Evolutionary conservation across 768 basidiomycete species (phyloP), one percentile per base, ranked within the genome.

Genomic region (Porpolomopsis calyptriformis): DNA sequence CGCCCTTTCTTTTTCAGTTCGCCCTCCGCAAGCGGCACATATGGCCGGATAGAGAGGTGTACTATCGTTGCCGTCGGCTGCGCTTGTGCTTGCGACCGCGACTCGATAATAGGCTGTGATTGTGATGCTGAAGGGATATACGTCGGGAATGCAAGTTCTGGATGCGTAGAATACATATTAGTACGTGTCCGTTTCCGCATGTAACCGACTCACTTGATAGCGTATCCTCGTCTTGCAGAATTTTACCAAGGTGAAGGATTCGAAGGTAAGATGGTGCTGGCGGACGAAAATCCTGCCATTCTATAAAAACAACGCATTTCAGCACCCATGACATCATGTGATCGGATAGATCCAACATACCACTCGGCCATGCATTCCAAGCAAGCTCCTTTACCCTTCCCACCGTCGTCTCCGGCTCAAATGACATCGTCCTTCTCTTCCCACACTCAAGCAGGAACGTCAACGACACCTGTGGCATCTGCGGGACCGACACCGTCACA

Each of bases 201-300:
- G n/a, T n/a, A n/a, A n/a, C n/a, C n/a, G n/a, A 61, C 80, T 55
- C 52, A 85, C 84, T 74, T 14, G 69, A 60, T 12, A 89, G 67
- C 2, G 81, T 83, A 45, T 88, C 85, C 24, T 89, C 86, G 55
- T 89, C 86, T 56, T 86, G 85, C n/a, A 87, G 62, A 58, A 89
- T 80, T 61, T 78, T 80, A 29, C 86, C 86, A 4, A 87, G 65
- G 59, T 88, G 80, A 1, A 88, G 66, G 29, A 89, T 73, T 16
- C 86, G 75, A 47, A 87, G 67, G 66, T 80, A 84, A 4, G 80
- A 79, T 0, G 86, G 86, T 12, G 80, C 80, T 2, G 83, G 82
- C 2, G 86, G 85, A 9, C 79, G 76, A 47, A 84, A 83, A 53
- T 81, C 80, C 60, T 80, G 78, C 84, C 85, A 87, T 46, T 86